These are phyloP conservation scores for Arabis alpina DNA, from an alignment of 345 rosid species.

Conservation along the genomic window DNA sequence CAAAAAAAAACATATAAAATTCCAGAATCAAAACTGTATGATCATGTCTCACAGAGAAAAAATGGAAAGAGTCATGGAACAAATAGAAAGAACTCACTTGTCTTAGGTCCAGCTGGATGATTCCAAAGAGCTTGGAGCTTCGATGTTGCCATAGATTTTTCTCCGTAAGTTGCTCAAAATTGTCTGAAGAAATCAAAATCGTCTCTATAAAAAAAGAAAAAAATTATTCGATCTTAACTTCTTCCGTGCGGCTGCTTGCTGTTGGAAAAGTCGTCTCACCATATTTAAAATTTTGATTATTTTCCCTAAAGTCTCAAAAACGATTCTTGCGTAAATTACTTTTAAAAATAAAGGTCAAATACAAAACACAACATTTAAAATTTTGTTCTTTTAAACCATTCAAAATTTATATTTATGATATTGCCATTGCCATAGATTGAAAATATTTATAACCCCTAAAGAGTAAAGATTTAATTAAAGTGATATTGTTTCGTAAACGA, in stretches of 20 bases:
- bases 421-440: too few species aligned
- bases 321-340: too few species aligned
- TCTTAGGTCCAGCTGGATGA: conserved; percentile 95
- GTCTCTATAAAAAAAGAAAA: not conserved
- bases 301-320: too few species aligned
- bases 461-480: too few species aligned
- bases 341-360: too few species aligned
- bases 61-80: conserved; percentile 8
- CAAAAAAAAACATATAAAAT: not conserved
- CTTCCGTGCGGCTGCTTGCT: not conserved
- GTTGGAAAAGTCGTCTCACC: not conserved
- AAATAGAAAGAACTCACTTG: conserved; percentile 56
- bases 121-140: conserved; percentile 91
- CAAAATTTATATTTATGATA: too few species aligned
- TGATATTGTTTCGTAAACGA: too few species aligned
- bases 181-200: conserved; percentile 3
- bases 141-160: conserved; percentile 44
- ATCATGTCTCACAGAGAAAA: conserved; percentile 19
- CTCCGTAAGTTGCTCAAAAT: not conserved
- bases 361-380: too few species aligned
- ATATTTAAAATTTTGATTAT: not conserved
- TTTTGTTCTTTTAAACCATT: too few species aligned
- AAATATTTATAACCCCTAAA: too few species aligned
- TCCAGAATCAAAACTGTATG: not conserved
- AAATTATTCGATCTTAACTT: not conserved